Evolutionary conservation across 176 grass and related monocot species (phyloP).

Genomic region (Paspalum notatum): DNA sequence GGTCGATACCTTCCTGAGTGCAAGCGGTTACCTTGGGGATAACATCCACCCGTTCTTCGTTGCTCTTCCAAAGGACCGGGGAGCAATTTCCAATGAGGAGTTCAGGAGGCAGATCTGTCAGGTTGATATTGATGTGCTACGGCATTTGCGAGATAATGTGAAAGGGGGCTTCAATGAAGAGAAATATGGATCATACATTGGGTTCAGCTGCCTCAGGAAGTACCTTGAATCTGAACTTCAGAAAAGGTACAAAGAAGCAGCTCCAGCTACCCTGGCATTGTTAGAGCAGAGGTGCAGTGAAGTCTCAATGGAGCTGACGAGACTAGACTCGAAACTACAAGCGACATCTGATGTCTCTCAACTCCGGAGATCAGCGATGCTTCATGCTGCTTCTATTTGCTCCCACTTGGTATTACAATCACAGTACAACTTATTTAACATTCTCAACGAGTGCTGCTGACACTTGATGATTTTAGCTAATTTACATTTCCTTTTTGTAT

Average conservation of each 20-base stretch:
- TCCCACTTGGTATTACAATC: slow-evolving; percentile 73
- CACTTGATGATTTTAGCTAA: slow-evolving; percentile 22
- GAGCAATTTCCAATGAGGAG: slow-evolving; percentile 89
- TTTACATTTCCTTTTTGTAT: not conserved
- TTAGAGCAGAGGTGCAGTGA: slow-evolving; percentile 87
- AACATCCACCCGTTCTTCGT: slow-evolving; percentile 92
- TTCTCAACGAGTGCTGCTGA: slow-evolving; percentile 28
- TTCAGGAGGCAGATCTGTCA: slow-evolving; percentile 90
- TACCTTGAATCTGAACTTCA: slow-evolving; percentile 93
- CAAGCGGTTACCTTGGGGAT: slow-evolving; percentile 94
- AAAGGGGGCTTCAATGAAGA: slow-evolving; percentile 95
- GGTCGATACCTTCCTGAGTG: slow-evolving; percentile 85
- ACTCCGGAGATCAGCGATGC: slow-evolving; percentile 85
- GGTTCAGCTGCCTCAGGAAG: slow-evolving; percentile 77
- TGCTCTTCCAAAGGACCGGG: slow-evolving; percentile 93
- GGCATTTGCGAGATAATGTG: slow-evolving; percentile 75
- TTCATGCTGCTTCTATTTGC: slow-evolving; percentile 88
- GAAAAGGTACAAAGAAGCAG: slow-evolving; percentile 94
- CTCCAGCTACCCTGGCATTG: slow-evolving; percentile 86
- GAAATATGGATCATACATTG: slow-evolving; percentile 78
- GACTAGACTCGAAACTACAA: slow-evolving; percentile 82
- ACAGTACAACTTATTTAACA: not conserved
- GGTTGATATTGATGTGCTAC: slow-evolving; percentile 74
- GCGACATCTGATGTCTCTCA: slow-evolving; percentile 88
- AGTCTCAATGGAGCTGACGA: slow-evolving; percentile 70